Evolutionary conservation across 2,329 filamentous ascomycete genomes (phyloP).

Genomic region (Talaromyces sp.): DNA sequence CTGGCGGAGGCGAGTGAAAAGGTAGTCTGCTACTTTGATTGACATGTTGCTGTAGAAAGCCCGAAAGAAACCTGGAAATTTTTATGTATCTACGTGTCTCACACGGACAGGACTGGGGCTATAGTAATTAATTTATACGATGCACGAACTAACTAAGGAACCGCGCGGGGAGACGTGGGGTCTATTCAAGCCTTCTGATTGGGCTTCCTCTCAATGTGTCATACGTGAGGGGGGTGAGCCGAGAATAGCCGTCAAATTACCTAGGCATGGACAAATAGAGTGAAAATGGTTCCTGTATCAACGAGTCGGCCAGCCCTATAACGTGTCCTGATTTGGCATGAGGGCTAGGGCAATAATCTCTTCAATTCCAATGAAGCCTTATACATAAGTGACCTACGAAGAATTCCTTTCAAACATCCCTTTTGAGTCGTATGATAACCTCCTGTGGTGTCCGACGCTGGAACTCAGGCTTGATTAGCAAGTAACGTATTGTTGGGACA

Average conservation of each 20-base stretch:
- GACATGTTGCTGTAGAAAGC: neutral
- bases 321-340: no score
- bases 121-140: neutral
- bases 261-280: neutral
- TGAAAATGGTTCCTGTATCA: no score
- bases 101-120: neutral
- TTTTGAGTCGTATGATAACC: neutral
- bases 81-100: neutral
- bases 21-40: constrained; percentile 13
- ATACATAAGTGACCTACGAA: neutral
- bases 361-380: neutral
- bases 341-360: no score
- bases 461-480: no score
- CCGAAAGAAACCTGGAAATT: neutral
- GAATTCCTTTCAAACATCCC: no score
- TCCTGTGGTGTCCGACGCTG: neutral
- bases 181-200: neutral
- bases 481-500: no score
- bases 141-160: neutral
- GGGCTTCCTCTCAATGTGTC: neutral
- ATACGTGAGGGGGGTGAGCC: neutral
- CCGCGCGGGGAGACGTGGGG: neutral
- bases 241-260: neutral
- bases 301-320: no score
- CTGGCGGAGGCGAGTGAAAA: constrained; percentile 14